Evolutionary conservation across 257 asterid species (phyloP).

Genomic region (Gynochthodes officinalis): DNA sequence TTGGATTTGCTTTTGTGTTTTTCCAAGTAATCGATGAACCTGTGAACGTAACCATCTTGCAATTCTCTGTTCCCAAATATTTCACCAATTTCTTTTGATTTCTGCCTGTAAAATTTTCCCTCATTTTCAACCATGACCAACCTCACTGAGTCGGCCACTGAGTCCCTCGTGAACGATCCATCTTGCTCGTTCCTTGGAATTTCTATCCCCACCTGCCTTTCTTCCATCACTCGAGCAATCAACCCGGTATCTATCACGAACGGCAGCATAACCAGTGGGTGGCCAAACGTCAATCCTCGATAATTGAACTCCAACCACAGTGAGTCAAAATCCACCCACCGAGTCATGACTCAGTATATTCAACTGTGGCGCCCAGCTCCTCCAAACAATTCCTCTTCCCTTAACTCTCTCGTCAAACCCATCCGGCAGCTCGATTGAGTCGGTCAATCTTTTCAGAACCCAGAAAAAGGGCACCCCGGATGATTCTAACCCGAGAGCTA

Average conservation of each 20-base stretch:
- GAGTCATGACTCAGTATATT: too few relatives aligned
- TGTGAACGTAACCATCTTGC: constrained; percentile 20
- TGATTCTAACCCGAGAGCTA: constrained; percentile 43
- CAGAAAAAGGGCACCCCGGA: constrained; percentile 35
- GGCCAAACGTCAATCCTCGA: neutral
- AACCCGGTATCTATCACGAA: too few relatives aligned
- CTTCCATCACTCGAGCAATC: too few relatives aligned
- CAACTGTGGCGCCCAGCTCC: too few relatives aligned
- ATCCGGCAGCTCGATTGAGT: constrained; percentile 18
- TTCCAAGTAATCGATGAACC: constrained; percentile 18
- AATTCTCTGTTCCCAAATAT: constrained; percentile 23
- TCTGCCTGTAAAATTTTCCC: constrained; percentile 15
- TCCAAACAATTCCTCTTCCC: too few relatives aligned
- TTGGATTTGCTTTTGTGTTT: neutral
- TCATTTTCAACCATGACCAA: constrained; percentile 19
- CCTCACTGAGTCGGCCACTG: too few relatives aligned
- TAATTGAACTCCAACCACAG: constrained; percentile 43
- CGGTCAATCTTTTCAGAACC: constrained; percentile 27
- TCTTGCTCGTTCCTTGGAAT: too few relatives aligned
- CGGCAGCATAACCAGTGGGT: too few relatives aligned
- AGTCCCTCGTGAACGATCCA: too few relatives aligned
- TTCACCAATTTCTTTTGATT: constrained; percentile 16
- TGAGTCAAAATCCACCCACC: constrained; percentile 44
- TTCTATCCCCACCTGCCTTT: too few relatives aligned
- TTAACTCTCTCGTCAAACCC: too few relatives aligned